Evolutionary conservation across 2,329 filamentous ascomycete species (phyloP), one percentile per base, ranked within the genome.

Genomic region (Bipolaris gigantea): DNA sequence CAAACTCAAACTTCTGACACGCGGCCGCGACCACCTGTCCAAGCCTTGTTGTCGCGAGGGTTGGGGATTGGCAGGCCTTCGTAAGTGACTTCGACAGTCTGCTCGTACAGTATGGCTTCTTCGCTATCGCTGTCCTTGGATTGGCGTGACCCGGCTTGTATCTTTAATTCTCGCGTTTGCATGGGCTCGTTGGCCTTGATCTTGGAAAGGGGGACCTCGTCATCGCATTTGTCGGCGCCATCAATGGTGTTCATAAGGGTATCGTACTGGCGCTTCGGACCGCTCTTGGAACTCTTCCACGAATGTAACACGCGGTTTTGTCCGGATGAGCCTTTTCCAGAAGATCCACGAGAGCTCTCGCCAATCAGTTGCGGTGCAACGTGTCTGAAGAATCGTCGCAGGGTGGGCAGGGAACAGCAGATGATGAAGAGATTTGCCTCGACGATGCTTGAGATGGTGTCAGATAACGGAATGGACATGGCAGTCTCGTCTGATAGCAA

Each of bases 401-500:
- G 56, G 0, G 76, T 77, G 0, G 76, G 74, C 32, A 77, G 68
- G 19, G 74, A 74, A 18, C 73, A 75, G 60, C 75, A 78, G 11
- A 76, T 73, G 25, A 78, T 67, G 46, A 77, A 70, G 0, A 78
- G 65, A 35, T 79, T 78, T 0, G 67, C 62, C 53, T 79, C 76
- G 33, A 77, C 60, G 35, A 75, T 65, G 1, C 73, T 76, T 19
- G 27, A 18, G 5, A 30, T 23, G 16, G 33, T 33, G 10, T 56
- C 4, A 55, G 45, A 27, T 2, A 16, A 16, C 1, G 7, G 25
- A 13, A 8, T 13, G 19, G 23, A 25, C n/a, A 23, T 35, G 16
- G 3, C 9, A 18, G 18, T 40, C 23, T 32, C 21, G 9, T n/a
- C 9, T 18, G 13, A 48, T 23, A 11, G 32, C 19, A 19, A 23